Conservation (phyloP, 164 flowering plant species). For the Kingdonia uniflora region DNA sequence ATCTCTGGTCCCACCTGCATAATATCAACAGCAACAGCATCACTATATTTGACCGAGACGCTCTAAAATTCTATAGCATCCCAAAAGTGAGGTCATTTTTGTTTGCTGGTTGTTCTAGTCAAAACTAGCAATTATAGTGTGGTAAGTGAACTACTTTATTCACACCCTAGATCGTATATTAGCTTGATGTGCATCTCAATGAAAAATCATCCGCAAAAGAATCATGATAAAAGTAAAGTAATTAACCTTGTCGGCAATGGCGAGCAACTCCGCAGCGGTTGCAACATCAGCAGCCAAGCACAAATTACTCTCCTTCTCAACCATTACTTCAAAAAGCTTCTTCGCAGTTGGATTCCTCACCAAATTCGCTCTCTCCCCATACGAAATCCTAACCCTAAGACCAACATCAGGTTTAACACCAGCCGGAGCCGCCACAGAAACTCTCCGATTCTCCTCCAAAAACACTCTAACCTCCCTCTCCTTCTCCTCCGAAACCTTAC, state of each 20-base stretch:
- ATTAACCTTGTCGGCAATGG: conserved; percentile 62
- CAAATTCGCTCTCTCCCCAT: conserved; percentile 58
- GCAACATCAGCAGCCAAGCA: conserved; percentile 88
- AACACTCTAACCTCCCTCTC: conserved; percentile 36
- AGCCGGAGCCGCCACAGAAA: conserved; percentile 34
- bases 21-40: background rate
- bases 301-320: conserved; percentile 67
- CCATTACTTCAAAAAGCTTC: conserved; percentile 79
- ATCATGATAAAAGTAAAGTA: no score
- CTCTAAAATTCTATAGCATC: no score
- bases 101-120: no score
- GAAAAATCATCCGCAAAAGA: no score
- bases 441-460: conserved; percentile 63
- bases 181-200: no score
- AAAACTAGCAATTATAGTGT: no score
- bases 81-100: no score
- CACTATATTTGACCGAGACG: no score
- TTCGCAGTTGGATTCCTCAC: conserved; percentile 68
- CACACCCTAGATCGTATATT: no score
- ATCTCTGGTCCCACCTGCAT: conserved; percentile 94
- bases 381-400: conserved; percentile 24
- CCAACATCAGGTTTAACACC: conserved; percentile 5
- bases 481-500: conserved; percentile 61
- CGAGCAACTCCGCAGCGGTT: conserved; percentile 66
- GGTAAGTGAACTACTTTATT: no score